These are phyloP conservation scores for Aeminium ludgeri DNA, from an alignment of 495 filamentous ascomycete genomes.

Conservation along the genomic window DNA sequence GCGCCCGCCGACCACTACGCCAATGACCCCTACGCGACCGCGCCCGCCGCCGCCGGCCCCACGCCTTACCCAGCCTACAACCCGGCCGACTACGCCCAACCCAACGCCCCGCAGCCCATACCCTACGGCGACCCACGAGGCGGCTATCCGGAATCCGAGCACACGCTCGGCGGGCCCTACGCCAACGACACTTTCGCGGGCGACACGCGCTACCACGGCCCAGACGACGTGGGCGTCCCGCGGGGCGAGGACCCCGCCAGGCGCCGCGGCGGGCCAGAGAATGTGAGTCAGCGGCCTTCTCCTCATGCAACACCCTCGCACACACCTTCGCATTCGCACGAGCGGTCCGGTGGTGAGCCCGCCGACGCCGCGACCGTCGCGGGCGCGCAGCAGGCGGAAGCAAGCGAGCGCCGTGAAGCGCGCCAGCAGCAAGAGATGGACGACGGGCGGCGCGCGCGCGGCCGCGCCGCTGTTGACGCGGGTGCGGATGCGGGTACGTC, in stretches of 20 bases:
- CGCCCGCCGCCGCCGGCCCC: neutral
- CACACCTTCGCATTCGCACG: too few species aligned
- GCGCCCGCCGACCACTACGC: slow-evolving; percentile 12
- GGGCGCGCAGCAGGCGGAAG: too few species aligned
- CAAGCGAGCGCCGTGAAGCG: too few species aligned
- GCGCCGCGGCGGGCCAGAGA: slow-evolving; percentile 19
- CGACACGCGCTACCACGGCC: slow-evolving; percentile 2
- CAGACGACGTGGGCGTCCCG: too few species aligned
- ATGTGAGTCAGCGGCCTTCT: too few species aligned
- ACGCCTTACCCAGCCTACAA: slow-evolving; percentile 26
- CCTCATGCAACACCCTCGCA: too few species aligned
- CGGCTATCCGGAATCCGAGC: slow-evolving; percentile 5
- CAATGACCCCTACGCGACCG: slow-evolving; percentile 1
- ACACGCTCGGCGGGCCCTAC: slow-evolving; percentile 7
- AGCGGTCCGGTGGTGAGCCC: too few species aligned
- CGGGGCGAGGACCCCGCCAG: too few species aligned
- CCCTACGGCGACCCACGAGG: slow-evolving; percentile 5
- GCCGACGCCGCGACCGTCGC: too few species aligned
- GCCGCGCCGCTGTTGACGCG: too few species aligned
- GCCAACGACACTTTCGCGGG: slow-evolving; percentile 8
- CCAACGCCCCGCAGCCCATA: neutral
- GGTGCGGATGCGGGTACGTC: slow-evolving; percentile 17
- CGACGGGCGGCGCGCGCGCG: too few species aligned
- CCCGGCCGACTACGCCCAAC: slow-evolving; percentile 26
- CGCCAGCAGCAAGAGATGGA: too few species aligned